Base-by-base conservation (phyloP, 805 yeast genomes). In the Kodamaea laetipori region DNA sequence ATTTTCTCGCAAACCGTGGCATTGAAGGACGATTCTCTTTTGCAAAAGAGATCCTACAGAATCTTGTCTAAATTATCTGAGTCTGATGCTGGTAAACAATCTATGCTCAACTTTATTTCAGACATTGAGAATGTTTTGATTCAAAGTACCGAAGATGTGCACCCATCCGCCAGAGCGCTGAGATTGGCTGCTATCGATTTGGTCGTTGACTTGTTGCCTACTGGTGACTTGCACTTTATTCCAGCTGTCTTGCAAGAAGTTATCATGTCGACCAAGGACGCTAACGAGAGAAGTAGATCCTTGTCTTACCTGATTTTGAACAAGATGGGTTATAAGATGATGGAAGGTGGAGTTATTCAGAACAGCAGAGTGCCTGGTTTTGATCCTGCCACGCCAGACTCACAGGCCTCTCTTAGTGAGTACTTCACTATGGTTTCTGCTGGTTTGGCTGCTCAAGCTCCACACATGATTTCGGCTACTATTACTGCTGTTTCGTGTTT, bases 381-480 rank as follows among this genome's bases (percentile, higher is more conserved):
- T 59, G 90, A 78, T 37, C 66, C 72, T 5, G 76, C 69, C 5
- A 76, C 81, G 21, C 84, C 86, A n/a, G 78, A 78, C 47, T 70
- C 82, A 7, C 71, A 73, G 40, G 94, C 96, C 6, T 74, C 81
- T 13, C 73, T 90, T 44, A 77, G 82, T 36, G 97, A 90, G 65
- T 90, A 75, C 60, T 88, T 92, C 71, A 89, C 95, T 23, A 88
- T 94, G 84, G 84, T 92, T 23, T 80, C 92, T 64, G 99, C 97
- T 21, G 99, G 99, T 70, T 73, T 95, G 53, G 97, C 94, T 27
- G 97, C 97, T 45, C 83, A 86, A 51, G 78, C 94, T 23, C 92
- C 95, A 26, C 96, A 92, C 68, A 92, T 92, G 97, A 86, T 94
- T 24, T 87, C 96, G 57, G 97, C 98, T n/a, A 56, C 76, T 33